Percentiles rank a stretch among this genome's conserved stretches.
These are phyloP conservation scores for Saccharomycopsis lassenensis DNA, from an alignment of 805 yeast species.

Conservation along the genomic window DNA sequence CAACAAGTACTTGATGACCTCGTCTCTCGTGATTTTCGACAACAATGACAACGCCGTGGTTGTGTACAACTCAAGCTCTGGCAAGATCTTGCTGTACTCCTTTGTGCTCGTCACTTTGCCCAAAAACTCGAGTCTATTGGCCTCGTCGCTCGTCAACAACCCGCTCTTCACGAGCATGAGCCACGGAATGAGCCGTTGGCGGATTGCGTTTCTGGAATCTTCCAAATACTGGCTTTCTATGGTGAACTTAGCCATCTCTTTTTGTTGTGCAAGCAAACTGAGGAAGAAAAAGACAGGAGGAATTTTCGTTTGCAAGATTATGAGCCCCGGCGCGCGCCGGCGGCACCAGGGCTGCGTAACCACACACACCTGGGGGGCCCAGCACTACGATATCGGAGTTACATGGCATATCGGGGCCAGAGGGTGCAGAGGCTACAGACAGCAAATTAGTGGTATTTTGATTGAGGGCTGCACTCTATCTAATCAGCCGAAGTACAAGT, in stretches of 20 bases:
- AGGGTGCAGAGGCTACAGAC: too few relatives aligned
- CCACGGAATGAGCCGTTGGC: constrained; percentile 85
- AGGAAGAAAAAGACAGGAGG: too few relatives aligned
- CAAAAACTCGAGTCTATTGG: constrained; percentile 33
- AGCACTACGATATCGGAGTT: too few relatives aligned
- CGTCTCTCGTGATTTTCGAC: constrained; percentile 44
- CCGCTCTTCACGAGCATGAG: constrained; percentile 75
- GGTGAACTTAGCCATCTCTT: constrained; percentile 12
- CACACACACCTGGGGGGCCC: too few relatives aligned
- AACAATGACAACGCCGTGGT: constrained; percentile 44
- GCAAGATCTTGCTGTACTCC: constrained; percentile 30
- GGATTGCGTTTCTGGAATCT: constrained; percentile 54
- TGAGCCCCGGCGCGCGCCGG: too few relatives aligned
- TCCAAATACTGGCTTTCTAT: constrained; percentile 57
- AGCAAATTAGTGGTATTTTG: too few relatives aligned
- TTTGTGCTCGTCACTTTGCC: constrained; percentile 30
- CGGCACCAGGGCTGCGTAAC: too few relatives aligned
- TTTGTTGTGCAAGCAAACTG: too few relatives aligned
- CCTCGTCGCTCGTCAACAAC: constrained; percentile 56
- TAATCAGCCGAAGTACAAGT: too few relatives aligned
- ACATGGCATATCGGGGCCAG: too few relatives aligned
- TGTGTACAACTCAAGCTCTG: constrained; percentile 41
- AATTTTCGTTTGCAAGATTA: too few relatives aligned
- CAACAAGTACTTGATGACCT: constrained; percentile 53
- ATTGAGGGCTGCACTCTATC: too few relatives aligned